A percentile compares a stretch with the other conserved stretches of the same genome.
phyloP scores from a whole-genome alignment of 441 rosid species.

The Populus hybrid region DNA sequence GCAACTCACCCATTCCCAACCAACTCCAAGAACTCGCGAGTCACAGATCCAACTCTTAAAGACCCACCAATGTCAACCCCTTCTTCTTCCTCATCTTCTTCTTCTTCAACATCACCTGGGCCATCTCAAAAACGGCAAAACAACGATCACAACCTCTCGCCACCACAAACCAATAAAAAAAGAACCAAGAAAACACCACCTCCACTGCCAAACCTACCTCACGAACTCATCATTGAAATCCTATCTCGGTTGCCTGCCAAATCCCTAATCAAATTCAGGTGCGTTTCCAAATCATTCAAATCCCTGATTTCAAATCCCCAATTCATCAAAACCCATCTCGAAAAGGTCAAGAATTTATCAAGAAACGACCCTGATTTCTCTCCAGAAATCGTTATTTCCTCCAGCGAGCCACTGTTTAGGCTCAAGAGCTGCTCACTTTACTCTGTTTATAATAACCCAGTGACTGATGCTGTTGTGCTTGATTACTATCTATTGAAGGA shows the following conservation, averaged over 20 bases:
- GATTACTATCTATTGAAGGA: background rate
- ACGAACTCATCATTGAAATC: slow-evolving; percentile 20
- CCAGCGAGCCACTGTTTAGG: background rate
- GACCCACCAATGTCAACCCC: background rate
- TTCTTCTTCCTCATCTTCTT: background rate
- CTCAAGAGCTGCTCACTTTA: slow-evolving; percentile 10
- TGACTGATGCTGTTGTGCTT: background rate
- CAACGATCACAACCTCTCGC: background rate
- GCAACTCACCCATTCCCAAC: background rate
- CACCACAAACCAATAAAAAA: background rate
- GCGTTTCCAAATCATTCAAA: slow-evolving; percentile 19
- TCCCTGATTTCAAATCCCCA: slow-evolving; percentile 14
- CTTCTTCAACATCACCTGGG: background rate
- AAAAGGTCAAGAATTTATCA: background rate
- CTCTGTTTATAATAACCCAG: slow-evolving; percentile 11
- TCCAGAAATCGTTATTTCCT: background rate
- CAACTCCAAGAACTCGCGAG: background rate
- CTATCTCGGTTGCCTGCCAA: slow-evolving; percentile 20
- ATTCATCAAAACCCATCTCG: slow-evolving; percentile 22
- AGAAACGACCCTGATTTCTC: background rate
- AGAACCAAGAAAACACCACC: background rate
- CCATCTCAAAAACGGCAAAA: background rate
- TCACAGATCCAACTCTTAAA: background rate
- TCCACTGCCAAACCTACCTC: slow-evolving; percentile 5
- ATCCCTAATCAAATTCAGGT: slow-evolving; percentile 12